Percentiles rank a stretch among this genome's conserved stretches.
These are phyloP conservation scores for Aspergillus amoenus DNA, from an alignment of 2,329 filamentous ascomycete species.

Conservation along the genomic window DNA sequence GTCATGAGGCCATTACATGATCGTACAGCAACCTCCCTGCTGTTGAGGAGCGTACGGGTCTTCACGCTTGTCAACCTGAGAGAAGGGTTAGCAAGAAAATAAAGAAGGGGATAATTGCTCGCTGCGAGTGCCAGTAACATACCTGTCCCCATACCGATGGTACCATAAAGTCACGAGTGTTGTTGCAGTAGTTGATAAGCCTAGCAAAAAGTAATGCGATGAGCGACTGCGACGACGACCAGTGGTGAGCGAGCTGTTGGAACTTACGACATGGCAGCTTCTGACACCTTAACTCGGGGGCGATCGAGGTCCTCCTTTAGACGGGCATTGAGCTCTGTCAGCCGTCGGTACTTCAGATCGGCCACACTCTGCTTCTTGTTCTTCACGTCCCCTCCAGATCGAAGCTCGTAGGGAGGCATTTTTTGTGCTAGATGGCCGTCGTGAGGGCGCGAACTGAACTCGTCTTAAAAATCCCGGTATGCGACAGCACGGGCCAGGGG, in stretches of 20 bases:
- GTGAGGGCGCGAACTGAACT: slow-evolving; percentile 1
- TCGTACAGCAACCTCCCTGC: slow-evolving; percentile 84
- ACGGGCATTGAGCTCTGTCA: slow-evolving; percentile 96
- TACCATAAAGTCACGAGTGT: slow-evolving; percentile 98
- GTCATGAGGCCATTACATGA: slow-evolving; percentile 68
- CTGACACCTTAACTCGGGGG: slow-evolving; percentile 91
- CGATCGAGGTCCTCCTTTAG: slow-evolving; percentile 94
- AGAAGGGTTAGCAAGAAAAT: background rate
- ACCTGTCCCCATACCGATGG: slow-evolving; percentile 90
- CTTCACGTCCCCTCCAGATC: slow-evolving; percentile 64
- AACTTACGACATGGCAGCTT: slow-evolving; percentile 79
- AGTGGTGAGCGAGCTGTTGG: slow-evolving; percentile 11
- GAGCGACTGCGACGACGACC: slow-evolving; percentile 4
- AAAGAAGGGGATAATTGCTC: slow-evolving; percentile 1
- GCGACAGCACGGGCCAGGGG: slow-evolving; percentile 8
- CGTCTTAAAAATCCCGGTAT: slow-evolving; percentile 38
- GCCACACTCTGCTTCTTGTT: slow-evolving; percentile 99
- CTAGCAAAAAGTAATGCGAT: slow-evolving; percentile 49
- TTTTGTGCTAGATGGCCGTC: slow-evolving; percentile 16
- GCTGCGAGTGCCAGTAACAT: slow-evolving; percentile 25
- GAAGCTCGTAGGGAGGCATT: slow-evolving; percentile 66
- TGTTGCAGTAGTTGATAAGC: slow-evolving; percentile 97
- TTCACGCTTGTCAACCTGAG: slow-evolving; percentile 82
- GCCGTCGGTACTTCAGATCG: slow-evolving; percentile 90
- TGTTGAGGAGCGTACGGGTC: slow-evolving; percentile 98